Evolutionary conservation across 768 basidiomycete genomes (phyloP).

Genomic region (Lentinula aciculospora): DNA sequence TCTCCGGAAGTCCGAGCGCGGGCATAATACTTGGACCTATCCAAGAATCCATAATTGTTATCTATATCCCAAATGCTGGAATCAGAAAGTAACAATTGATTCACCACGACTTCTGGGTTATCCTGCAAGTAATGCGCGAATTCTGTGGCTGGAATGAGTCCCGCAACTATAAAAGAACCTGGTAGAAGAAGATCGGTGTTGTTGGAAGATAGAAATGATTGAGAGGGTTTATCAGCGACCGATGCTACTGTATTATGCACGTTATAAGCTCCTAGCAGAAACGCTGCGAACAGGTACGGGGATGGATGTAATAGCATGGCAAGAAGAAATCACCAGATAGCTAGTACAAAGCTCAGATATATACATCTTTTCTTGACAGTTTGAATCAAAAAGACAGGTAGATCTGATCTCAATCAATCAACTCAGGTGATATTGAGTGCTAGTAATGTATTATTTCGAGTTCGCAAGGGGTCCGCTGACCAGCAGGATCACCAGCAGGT

Average conservation of each 20-base stretch:
- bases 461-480: too few relatives aligned
- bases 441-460: too few relatives aligned
- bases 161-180: constrained; percentile 9
- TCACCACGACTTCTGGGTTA: constrained; percentile 5
- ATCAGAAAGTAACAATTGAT: constrained; percentile 10
- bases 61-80: constrained; percentile 8
- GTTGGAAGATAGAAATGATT: neutral
- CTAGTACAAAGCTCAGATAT: too few relatives aligned
- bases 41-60: constrained; percentile 9
- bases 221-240: neutral
- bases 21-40: neutral
- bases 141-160: constrained; percentile 1
- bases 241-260: neutral
- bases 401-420: too few relatives aligned
- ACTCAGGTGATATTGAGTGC: too few relatives aligned
- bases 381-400: too few relatives aligned
- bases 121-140: constrained; percentile 10
- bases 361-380: too few relatives aligned
- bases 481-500: too few relatives aligned
- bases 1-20: neutral
- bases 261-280: neutral
- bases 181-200: constrained; percentile 6
- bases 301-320: neutral
- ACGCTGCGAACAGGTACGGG: neutral
- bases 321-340: too few relatives aligned